Base-by-base conservation (phyloP, 768 basidiomycete species). In the Pisolithus tinctorius region DNA sequence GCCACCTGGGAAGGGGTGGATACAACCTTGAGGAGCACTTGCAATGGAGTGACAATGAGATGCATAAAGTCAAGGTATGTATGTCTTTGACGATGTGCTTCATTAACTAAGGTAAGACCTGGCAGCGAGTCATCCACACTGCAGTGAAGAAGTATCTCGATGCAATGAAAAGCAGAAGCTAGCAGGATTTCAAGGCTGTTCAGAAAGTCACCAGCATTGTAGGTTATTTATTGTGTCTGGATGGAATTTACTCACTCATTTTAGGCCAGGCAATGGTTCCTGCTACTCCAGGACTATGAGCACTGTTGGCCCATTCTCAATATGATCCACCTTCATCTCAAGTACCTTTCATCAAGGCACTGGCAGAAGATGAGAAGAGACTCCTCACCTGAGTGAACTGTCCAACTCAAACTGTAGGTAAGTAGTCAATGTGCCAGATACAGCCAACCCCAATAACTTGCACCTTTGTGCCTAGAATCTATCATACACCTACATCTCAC, bases 311-410 rank as follows among this genome's bases (percentile, higher is more conserved):
- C 49, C 8, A 14, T 54, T 1, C 11, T 17, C 4, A 36, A 50
- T 25, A 14, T 54, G 4, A 50, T 54, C 17, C 41, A 45, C 23
- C 27, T 54, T 9, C 42, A 20, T 10, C 38, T 50, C 20, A 54
- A 54, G 26, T 51, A 51, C 23, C 40, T 41, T 11, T 41, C 40
- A 41, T 17, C 40, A 20, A 41, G 23, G 10, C 17, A 41, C 6
- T 11, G 11, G 9, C 40, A 20, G 20, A 17, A 17, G 40, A 11
- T 13, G 4, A 11, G 13, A 34, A 14, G 34, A 5, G 34, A 34
- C 4, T 13, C 34, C 11, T 5, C 34, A 14, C 20, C 20, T 2
- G 2, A 20, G 20, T 20, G 20, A 20, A 20, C 20, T 20, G 20
- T 20, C 20, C 20, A 20, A 20, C 20, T 20, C 20, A 20, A 20